Evolutionary conservation across 73 alveolate genomes (phyloP).

Genomic region (Breviolum minutum): DNA sequence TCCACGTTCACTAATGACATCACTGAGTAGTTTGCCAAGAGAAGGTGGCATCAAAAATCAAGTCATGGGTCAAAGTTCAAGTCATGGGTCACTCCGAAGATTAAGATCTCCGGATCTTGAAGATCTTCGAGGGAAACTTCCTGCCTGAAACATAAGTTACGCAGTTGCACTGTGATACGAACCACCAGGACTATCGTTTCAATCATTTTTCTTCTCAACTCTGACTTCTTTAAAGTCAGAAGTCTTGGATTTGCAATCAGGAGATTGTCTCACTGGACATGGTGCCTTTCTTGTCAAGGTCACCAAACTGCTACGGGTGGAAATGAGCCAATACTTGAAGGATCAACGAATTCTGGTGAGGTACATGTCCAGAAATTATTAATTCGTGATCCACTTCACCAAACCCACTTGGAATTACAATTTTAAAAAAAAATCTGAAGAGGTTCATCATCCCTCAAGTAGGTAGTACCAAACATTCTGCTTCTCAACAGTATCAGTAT

Average conservation of each 20-base stretch:
- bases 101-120: too few species aligned
- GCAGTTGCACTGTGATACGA: background rate
- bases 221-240: background rate
- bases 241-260: too few species aligned
- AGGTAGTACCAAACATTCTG: background rate
- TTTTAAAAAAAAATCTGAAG: background rate
- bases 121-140: background rate
- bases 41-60: too few species aligned
- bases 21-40: too few species aligned
- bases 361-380: background rate
- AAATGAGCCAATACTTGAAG: background rate
- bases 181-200: background rate
- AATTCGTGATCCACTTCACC: background rate
- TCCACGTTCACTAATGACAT: too few species aligned
- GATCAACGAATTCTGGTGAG: too few species aligned
- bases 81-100: background rate
- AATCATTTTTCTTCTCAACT: background rate
- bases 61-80: too few species aligned
- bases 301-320: background rate
- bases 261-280: background rate
- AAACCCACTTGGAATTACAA: background rate
- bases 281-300: constrained; percentile 39
- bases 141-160: background rate
- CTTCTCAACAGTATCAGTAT: background rate
- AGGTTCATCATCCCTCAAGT: background rate